Base-by-base conservation (phyloP, 345 rosid species). In the Bretschneidera sinensis region DNA sequence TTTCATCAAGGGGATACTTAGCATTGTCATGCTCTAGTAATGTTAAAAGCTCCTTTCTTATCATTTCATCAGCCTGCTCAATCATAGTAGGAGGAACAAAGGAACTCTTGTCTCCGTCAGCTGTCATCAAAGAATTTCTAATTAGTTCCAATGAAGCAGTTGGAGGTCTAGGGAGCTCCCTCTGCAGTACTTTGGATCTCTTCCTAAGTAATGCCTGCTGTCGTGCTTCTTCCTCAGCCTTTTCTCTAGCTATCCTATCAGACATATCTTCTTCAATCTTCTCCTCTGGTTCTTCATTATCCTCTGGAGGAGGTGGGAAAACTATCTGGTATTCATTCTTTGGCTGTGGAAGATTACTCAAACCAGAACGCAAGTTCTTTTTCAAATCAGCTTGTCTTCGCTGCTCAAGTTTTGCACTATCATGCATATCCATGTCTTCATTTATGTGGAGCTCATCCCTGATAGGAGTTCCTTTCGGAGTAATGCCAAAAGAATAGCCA, bases 181-280 rank as follows among this genome's bases (percentile, higher is more conserved):
- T 88, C 81, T 95, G 99, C 73, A 95, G 76, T 25, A 95, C 99
- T 84, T 88, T 91, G 47, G 98, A 95, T 72, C 98, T 85, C 82
- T 95, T 95, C 85, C 81, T 81, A 66, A 91, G 96, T 57, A 91
- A 68, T 51, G 94, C 98, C 62, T 78, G 88, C 60, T 59, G 89
- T 34, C 88, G 79, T 10, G 91, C 98, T 79, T 95, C 99, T 73
- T 95, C 98, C 76, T 81, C 96, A 34, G 98, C 95, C 76, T 72
- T 91, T 74, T 83, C 91, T 75, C 96, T 85, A 1, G 94, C 94
- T 58, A 88, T 57, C 73, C 81, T 79, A 74, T 95, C 98, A 45
- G 98, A 95, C 99, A 95, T 95, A 73, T 95, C 99, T 75, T 95
- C 99, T 77, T 95, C 99, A 57, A 91, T 86, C 78, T 85, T 91